Base-by-base conservation (phyloP, 1,284 basidiomycete species). In the Microbotryum saponariae region DNA sequence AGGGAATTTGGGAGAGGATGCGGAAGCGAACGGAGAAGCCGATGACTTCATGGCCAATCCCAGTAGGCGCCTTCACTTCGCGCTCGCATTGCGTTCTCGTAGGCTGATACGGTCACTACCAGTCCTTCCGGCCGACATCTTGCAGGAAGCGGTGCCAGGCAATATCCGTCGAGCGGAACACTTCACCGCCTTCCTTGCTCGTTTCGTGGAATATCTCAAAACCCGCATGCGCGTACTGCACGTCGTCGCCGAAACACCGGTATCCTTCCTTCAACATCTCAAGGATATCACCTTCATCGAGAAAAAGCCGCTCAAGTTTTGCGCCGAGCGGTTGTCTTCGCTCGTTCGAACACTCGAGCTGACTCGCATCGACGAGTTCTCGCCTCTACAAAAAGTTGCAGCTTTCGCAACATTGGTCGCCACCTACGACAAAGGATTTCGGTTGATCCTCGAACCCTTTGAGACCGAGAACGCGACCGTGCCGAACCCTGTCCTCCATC, bases 201-300 rank as follows among this genome's bases (percentile, higher is more conserved):
- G 96, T 50, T 97, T 99, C 73, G 91, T 98, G 50, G 96, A 99
- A 77, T 99, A 99, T 74, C 82, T 99, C 65, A 98, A 98, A 90
- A 98, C 96, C 9, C 84, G 96, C 55, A 98, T 98, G 94, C 85
- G 96, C 53, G 96, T 99, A 16, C 79, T 98, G 27, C 96, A 98
- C 74, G 96, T 99, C 65, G 96, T 99, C 10, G 96, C 96, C n/a
- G 96, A 99, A 76, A 98, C 96, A 5, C 96, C 96, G 0, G 79
- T 90, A n/a, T 97, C 93, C 2, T 99, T 99, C 76, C 78, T 99
- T 49, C 96, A 97, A 72, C 96, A 99, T 77, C 80, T 99, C 54
- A 98, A 97, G 77, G 96, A 99, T 73, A 97, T 98, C 70, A 98
- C 96, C 14, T 99, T 91, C 74, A 99, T 99, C 70, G 96, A 99